Evolutionary conservation across 352 stramenopile genomes (phyloP).

Genomic region (Pythium biforme): DNA sequence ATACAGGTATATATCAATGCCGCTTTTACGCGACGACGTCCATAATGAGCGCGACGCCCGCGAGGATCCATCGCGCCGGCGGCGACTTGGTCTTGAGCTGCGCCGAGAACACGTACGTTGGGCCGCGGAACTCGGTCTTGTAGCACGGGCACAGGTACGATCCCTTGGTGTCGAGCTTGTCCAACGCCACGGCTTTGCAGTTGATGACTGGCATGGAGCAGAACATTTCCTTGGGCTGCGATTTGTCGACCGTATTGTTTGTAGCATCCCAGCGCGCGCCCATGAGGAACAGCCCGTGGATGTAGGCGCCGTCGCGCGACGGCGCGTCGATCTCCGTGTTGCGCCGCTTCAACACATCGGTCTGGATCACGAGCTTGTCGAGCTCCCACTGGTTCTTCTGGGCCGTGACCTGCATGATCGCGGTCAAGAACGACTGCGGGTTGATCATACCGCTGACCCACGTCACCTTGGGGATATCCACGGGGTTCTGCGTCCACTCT

Average conservation of each 20-base stretch:
- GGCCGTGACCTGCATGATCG: constrained; percentile 97
- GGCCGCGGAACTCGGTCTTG: constrained; percentile 95
- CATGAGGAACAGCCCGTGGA: constrained; percentile 94
- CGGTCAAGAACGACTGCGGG: constrained; percentile 96
- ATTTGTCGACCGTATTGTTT: constrained; percentile 93
- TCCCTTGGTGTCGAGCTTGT: constrained; percentile 95
- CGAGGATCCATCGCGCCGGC: constrained; percentile 93
- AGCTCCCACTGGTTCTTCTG: constrained; percentile 97
- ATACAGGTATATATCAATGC: constrained; percentile 4
- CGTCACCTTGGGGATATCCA: constrained; percentile 95
- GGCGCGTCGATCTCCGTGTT: constrained; percentile 86
- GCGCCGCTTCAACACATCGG: constrained; percentile 95
- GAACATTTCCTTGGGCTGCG: constrained; percentile 98
- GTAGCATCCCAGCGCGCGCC: constrained; percentile 94
- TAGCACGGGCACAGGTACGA: constrained; percentile 96
- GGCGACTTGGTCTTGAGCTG: constrained; percentile 98
- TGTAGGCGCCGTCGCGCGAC: constrained; percentile 94
- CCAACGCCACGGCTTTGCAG: constrained; percentile 93
- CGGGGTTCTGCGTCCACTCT: constrained; percentile 96
- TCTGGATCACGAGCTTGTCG: constrained; percentile 97
- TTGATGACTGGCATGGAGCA: constrained; percentile 97
- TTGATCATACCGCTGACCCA: constrained; percentile 96
- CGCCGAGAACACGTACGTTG: constrained; percentile 97
- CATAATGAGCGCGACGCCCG: constrained; percentile 95
- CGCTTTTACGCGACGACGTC: constrained; percentile 64